A percentile compares a stretch with the other conserved stretches of the same genome.
phyloP scores from a whole-genome alignment of 495 filamentous ascomycete species.

The Aspergillus nidulans region DNA sequence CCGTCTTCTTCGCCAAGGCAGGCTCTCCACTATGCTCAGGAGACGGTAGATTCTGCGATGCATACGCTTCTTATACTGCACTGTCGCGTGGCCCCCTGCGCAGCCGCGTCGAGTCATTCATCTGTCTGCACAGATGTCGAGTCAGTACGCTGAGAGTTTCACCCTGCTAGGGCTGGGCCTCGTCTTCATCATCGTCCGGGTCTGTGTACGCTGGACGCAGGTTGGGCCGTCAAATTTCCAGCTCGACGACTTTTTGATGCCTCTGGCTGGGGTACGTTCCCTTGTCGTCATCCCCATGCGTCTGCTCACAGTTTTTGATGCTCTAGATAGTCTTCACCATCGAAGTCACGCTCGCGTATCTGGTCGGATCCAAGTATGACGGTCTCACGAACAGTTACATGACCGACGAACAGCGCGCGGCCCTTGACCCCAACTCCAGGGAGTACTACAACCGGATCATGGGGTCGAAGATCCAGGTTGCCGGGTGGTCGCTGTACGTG shows the following conservation, averaged over 20 bases:
- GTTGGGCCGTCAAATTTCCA: constrained; percentile 43
- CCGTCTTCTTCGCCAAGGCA: no score
- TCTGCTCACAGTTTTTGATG: not conserved
- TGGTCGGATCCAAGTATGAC: constrained; percentile 33
- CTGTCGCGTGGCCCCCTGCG: not conserved
- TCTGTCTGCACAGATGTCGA: not conserved
- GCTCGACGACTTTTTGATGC: constrained; percentile 56
- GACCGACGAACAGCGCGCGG: constrained; percentile 37
- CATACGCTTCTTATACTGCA: not conserved
- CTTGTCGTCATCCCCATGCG: not conserved
- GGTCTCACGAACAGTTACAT: constrained; percentile 50
- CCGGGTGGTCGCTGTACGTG: constrained; percentile 55
- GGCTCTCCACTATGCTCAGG: no score
- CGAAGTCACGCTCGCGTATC: constrained; percentile 34
- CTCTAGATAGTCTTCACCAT: constrained; percentile 25
- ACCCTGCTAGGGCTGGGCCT: constrained; percentile 43
- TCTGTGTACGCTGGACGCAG: constrained; percentile 40
- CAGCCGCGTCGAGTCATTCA: no score
- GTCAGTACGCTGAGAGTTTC: constrained; percentile 36
- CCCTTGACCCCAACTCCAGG: constrained; percentile 31
- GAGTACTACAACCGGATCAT: constrained; percentile 42
- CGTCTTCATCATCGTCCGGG: constrained; percentile 39
- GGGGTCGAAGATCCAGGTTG: constrained; percentile 54
- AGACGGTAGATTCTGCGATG: not conserved
- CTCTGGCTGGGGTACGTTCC: constrained; percentile 43